Percentiles rank a stretch among this genome's conserved stretches.
Conservation (phyloP, 176 grass and related monocot species). For the bread wheat (Triticum aestivum) region DNA sequence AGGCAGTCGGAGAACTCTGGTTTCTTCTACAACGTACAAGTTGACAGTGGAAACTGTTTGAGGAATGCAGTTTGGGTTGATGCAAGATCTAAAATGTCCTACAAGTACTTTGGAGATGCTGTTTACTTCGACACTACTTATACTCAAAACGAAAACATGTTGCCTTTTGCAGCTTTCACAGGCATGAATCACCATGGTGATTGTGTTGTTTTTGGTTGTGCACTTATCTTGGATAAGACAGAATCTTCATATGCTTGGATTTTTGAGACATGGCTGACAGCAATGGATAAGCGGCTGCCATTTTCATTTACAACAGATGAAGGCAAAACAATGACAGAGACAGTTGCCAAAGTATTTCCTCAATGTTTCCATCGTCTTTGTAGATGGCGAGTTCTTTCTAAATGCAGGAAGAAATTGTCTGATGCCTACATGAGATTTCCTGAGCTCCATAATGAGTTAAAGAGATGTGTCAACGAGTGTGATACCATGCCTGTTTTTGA, state of each 20-base stretch:
- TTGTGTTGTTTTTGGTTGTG: slow-evolving; percentile 79
- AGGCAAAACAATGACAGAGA: slow-evolving; percentile 56
- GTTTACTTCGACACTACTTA: slow-evolving; percentile 85
- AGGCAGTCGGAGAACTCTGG: slow-evolving; percentile 77
- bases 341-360: slow-evolving; percentile 77
- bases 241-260: slow-evolving; percentile 75
- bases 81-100: slow-evolving; percentile 84
- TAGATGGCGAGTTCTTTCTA: slow-evolving; percentile 87
- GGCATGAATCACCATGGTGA: slow-evolving; percentile 87
- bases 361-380: slow-evolving; percentile 84
- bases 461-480: slow-evolving; percentile 67
- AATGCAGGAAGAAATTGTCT: slow-evolving; percentile 85
- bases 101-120: slow-evolving; percentile 85
- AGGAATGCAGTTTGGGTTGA: slow-evolving; percentile 86
- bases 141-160: slow-evolving; percentile 71
- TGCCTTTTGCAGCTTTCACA: slow-evolving; percentile 76
- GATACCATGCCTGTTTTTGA: slow-evolving; percentile 66
- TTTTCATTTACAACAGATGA: slow-evolving; percentile 86
- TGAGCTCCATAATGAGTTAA: slow-evolving; percentile 69
- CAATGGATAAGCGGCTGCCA: slow-evolving; percentile 63
- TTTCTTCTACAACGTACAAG: slow-evolving; percentile 73
- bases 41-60: slow-evolving; percentile 72
- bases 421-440: slow-evolving; percentile 67
- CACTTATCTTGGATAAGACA: slow-evolving; percentile 70
- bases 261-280: slow-evolving; percentile 83